These are phyloP conservation scores for Cucurbita maxima DNA, from an alignment of 306 rosid genomes.

Conservation along the genomic window DNA sequence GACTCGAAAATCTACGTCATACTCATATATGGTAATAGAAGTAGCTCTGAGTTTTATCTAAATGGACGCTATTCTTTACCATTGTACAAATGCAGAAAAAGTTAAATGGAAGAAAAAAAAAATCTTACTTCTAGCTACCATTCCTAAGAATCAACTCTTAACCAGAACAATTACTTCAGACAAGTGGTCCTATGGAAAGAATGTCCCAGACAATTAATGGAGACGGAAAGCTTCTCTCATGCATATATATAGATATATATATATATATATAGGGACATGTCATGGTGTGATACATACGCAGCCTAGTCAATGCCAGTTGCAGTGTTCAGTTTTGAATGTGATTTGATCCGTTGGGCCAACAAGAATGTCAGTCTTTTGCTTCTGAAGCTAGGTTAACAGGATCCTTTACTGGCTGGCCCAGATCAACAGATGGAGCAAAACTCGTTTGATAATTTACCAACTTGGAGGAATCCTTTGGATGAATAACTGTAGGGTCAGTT, in stretches of 20 bases:
- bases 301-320: neutral
- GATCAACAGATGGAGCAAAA: conserved; percentile 9
- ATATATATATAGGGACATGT: neutral
- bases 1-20: neutral
- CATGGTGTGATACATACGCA: neutral
- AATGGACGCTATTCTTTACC: neutral
- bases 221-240: neutral
- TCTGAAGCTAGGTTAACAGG: conserved; percentile 20
- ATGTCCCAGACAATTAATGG: neutral
- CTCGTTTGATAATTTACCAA: conserved; percentile 7
- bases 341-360: conserved; percentile 3
- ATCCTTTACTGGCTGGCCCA: conserved; percentile 21
- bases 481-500: neutral
- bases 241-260: neutral
- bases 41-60: neutral
- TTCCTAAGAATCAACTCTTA: conserved; percentile 6
- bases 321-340: neutral
- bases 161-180: neutral
- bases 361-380: conserved; percentile 28
- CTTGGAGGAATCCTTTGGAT: conserved; percentile 12
- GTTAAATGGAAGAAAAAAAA: neutral
- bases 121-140: neutral
- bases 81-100: neutral
- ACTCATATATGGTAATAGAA: neutral
- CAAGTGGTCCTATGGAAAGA: neutral